Conservation (phyloP, 768 basidiomycete species). For the Tylopilus vinaceipallidus region DNA sequence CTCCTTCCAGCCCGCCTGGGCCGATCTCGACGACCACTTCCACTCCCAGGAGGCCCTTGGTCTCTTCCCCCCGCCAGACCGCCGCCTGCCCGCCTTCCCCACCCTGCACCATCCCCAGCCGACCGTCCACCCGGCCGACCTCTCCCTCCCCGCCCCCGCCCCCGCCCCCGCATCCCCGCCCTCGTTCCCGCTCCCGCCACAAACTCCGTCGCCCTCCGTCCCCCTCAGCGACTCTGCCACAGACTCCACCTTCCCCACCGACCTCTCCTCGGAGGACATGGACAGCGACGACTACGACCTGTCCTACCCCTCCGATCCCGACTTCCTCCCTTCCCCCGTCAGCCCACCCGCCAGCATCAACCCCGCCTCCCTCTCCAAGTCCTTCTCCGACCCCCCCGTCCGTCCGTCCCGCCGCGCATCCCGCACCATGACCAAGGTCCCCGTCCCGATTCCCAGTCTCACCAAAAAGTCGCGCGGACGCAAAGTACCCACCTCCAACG, state of each 20-base stretch:
- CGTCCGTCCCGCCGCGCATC: conserved; percentile 23
- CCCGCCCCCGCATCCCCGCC: not conserved
- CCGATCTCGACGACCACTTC: too few relatives aligned
- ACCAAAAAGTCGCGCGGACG: conserved; percentile 50
- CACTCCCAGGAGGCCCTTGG: conserved; percentile 1
- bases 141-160: conserved; percentile 4
- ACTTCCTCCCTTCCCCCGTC: conserved; percentile 15
- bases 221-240: not conserved
- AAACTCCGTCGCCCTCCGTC: not conserved
- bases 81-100: too few relatives aligned
- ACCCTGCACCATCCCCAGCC: conserved; percentile 5
- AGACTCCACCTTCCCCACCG: not conserved
- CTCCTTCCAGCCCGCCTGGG: too few relatives aligned
- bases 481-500: conserved; percentile 41
- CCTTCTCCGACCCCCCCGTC: not conserved
- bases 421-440: conserved; percentile 30
- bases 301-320: conserved; percentile 24
- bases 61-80: conserved; percentile 14
- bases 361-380: conserved; percentile 7
- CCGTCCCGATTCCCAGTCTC: conserved; percentile 48
- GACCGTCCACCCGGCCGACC: conserved; percentile 26
- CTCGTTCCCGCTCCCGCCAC: conserved; percentile 2
- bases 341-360: conserved; percentile 1
- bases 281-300: conserved; percentile 20
- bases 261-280: conserved; percentile 14